Percentiles rank a stretch among this genome's conserved stretches.
Evolutionary conservation across 2,329 filamentous ascomycete genomes (phyloP).

Genomic region (Diaporthe longicolla): DNA sequence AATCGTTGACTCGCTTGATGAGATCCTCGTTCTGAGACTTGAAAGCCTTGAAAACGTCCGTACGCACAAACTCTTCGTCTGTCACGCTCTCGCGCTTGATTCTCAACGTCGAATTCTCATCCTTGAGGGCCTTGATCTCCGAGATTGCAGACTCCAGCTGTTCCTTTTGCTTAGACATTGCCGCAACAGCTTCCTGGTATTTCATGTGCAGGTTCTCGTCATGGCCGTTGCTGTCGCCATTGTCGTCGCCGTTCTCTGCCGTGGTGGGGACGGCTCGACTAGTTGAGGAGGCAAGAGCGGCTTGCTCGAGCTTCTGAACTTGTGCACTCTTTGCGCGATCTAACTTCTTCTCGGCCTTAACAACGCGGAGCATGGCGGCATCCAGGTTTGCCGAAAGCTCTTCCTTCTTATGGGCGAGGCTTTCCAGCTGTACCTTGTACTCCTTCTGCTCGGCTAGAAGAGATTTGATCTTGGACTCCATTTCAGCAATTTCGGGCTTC

Average conservation of each 20-base stretch:
- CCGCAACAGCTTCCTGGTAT: slow-evolving; percentile 82
- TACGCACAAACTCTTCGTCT: slow-evolving; percentile 94
- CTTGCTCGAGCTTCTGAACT: slow-evolving; percentile 91
- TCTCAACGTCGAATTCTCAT: slow-evolving; percentile 84
- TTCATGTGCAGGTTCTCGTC: slow-evolving; percentile 80
- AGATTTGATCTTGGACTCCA: slow-evolving; percentile 82
- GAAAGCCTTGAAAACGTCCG: slow-evolving; percentile 92
- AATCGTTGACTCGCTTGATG: slow-evolving; percentile 89
- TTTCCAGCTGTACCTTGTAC: slow-evolving; percentile 81
- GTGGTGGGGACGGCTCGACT: slow-evolving; percentile 60
- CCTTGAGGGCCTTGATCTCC: slow-evolving; percentile 80
- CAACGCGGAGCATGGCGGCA: slow-evolving; percentile 88
- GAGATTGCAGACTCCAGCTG: slow-evolving; percentile 85
- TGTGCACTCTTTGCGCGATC: slow-evolving; percentile 91
- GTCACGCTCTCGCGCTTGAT: slow-evolving; percentile 78
- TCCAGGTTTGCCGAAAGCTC: slow-evolving; percentile 89
- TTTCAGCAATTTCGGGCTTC: slow-evolving; percentile 76
- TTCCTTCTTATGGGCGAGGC: slow-evolving; percentile 83
- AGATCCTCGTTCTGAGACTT: slow-evolving; percentile 93
- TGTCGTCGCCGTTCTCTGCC: slow-evolving; percentile 66
- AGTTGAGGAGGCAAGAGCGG: slow-evolving; percentile 80
- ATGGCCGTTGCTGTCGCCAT: slow-evolving; percentile 68
- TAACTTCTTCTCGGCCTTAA: slow-evolving; percentile 95
- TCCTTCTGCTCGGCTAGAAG: slow-evolving; percentile 88
- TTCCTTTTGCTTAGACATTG: slow-evolving; percentile 86